Evolutionary conservation across 768 basidiomycete species (phyloP).

Genomic region (Phylloporus sp.): DNA sequence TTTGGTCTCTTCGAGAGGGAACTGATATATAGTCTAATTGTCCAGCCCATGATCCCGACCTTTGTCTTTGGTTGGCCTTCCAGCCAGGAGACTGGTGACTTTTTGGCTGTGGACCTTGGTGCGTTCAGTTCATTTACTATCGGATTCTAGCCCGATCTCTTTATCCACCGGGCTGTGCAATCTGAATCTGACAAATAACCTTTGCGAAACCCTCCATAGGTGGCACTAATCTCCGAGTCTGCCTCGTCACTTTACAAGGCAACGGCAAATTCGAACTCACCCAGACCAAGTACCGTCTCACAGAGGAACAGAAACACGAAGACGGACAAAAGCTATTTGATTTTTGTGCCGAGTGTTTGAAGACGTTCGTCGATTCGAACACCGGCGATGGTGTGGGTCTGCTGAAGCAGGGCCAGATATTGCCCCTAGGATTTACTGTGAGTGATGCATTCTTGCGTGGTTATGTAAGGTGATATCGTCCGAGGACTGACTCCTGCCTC

Average conservation of each 20-base stretch:
- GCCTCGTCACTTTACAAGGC: conserved; percentile 89
- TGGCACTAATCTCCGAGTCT: conserved; percentile 97
- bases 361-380: conserved; percentile 81
- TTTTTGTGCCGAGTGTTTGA: conserved; percentile 93
- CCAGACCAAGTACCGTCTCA: conserved; percentile 94
- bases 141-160: not conserved
- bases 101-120: conserved; percentile 88
- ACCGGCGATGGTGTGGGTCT: conserved; percentile 47
- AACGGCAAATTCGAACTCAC: conserved; percentile 97
- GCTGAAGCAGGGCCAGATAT: conserved; percentile 47
- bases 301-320: conserved; percentile 97
- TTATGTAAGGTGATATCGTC: not conserved
- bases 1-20: not conserved
- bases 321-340: conserved; percentile 96
- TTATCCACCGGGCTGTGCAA: not conserved
- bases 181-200: not conserved
- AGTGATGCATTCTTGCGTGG: conserved; percentile 29
- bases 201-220: no score
- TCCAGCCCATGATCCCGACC: conserved; percentile 92
- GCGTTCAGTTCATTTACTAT: conserved; percentile 24
- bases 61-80: conserved; percentile 96
- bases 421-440: conserved; percentile 94
- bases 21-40: not conserved
- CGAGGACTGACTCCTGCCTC: conserved; percentile 1
- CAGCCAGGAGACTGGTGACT: conserved; percentile 85